Evolutionary conservation across 805 yeast species (phyloP).

Genomic region (Spathaspora arborariae): DNA sequence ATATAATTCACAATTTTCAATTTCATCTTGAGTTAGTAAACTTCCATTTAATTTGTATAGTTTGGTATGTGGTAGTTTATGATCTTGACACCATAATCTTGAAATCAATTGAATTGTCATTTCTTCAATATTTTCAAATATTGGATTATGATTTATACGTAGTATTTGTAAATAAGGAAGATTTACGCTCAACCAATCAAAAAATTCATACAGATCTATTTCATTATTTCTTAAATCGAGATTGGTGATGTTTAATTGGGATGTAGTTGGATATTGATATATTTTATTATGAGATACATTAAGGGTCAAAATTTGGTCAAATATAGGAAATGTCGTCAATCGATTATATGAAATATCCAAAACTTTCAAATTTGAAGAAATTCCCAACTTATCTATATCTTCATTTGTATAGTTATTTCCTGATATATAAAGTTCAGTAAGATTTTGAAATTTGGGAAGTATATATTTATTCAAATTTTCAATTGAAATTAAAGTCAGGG

Average conservation of each 20-base stretch:
- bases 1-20: constrained; percentile 65
- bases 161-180: constrained; percentile 46
- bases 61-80: constrained; percentile 4
- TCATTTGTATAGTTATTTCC: constrained; percentile 26
- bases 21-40: constrained; percentile 39
- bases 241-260: neutral
- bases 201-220: constrained; percentile 42
- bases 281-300: constrained; percentile 5
- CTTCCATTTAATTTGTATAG: constrained; percentile 58
- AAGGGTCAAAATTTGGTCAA: constrained; percentile 37
- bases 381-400: constrained; percentile 10
- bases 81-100: constrained; percentile 28
- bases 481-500: constrained; percentile 19
- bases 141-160: constrained; percentile 51
- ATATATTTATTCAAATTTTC: constrained; percentile 12
- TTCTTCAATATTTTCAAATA: constrained; percentile 31
- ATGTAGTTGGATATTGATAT: neutral
- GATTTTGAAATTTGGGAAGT: constrained; percentile 33
- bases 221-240: constrained; percentile 54
- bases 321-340: constrained; percentile 26
- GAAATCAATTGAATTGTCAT: constrained; percentile 42
- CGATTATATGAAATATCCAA: constrained; percentile 42
- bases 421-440: constrained; percentile 31
- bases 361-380: constrained; percentile 7
- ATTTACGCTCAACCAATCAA: constrained; percentile 31